Conservation (phyloP, 2,329 filamentous ascomycete species). For the Lecanicillium sp. region DNA sequence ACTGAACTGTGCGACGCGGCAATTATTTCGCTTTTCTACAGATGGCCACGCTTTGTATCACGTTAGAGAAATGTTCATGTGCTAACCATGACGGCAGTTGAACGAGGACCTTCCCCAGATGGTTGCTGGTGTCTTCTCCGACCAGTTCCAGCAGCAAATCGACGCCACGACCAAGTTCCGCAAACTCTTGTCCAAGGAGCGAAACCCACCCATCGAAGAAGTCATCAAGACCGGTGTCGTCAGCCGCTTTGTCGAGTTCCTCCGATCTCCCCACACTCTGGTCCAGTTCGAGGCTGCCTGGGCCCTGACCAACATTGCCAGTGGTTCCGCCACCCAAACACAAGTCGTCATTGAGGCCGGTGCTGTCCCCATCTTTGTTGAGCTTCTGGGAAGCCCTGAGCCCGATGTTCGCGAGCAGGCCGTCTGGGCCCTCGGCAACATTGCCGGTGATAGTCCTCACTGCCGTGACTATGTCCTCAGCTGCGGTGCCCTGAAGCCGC, state of each 20-base stretch:
- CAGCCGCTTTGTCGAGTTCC: constrained; percentile 94
- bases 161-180: constrained; percentile 97
- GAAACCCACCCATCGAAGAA: constrained; percentile 97
- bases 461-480: constrained; percentile 95
- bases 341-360: constrained; percentile 98
- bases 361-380: constrained; percentile 96
- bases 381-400: constrained; percentile 90
- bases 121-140: constrained; percentile 96
- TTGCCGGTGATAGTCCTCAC: constrained; percentile 94
- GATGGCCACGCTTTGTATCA: no score
- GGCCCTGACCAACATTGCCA: constrained; percentile 98
- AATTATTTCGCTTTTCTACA: not conserved
- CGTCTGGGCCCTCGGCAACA: constrained; percentile 97
- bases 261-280: constrained; percentile 92
- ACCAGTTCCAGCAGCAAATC: constrained; percentile 97
- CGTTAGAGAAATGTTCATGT: no score
- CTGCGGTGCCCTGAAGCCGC: constrained; percentile 82
- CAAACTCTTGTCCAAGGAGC: constrained; percentile 96
- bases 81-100: constrained; percentile 48
- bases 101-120: constrained; percentile 98
- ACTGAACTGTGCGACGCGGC: not conserved
- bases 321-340: constrained; percentile 91
- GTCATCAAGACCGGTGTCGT: constrained; percentile 99
- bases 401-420: constrained; percentile 97
- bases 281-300: constrained; percentile 99